Base-by-base conservation (phyloP, 2,329 filamentous ascomycete genomes). In the Hypoxylon sp. region DNA sequence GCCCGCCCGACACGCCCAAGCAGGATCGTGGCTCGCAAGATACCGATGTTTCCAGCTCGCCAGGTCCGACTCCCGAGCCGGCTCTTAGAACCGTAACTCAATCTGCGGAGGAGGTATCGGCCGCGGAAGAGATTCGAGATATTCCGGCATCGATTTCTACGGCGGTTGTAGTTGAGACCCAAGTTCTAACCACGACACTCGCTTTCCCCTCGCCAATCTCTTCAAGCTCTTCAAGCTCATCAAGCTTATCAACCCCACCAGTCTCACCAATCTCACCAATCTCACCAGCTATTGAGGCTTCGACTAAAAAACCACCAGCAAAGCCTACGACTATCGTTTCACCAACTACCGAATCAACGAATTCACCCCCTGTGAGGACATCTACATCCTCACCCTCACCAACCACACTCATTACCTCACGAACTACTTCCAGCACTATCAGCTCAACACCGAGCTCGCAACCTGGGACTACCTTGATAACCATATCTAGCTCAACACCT, bases 331-430 rank as follows among this genome's bases (percentile, higher is more conserved):
- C 45, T 48, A 47, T 54, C 46, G 26, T 23, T 54, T 54, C 49
- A n/a, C n/a, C 49, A 34, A 54, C 45, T 48, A 47, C 51, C 46
- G 26, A 21, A 51, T 54, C 49, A 19, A 46, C 45, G 27, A 49
- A 48, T 43, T 51, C 52, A 6, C 29, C 27, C 35, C 38, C 17
- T 26, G 45, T 41, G 37, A 40, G 8, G 16, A 40, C 21, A 48
- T 34, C 48, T 12, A 36, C 49, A 35, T 21, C 53, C 20, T 43
- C 21, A 48, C 30, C 48, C 11, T 38, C 49, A 35, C 25, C 53
- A 8, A 54, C 49, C 16, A 59, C 53, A 43, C 45, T 57, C 38
- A 26, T 53, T 45, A 57, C 56, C 27, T 56, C 56, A 30, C 37
- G 29, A 45, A 26, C 16, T 19, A 45, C 38, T 31, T 13, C 31